These are phyloP conservation scores for Ampelomyces quisqualis DNA, from an alignment of 2,329 filamentous ascomycete genomes.

Conservation along the genomic window DNA sequence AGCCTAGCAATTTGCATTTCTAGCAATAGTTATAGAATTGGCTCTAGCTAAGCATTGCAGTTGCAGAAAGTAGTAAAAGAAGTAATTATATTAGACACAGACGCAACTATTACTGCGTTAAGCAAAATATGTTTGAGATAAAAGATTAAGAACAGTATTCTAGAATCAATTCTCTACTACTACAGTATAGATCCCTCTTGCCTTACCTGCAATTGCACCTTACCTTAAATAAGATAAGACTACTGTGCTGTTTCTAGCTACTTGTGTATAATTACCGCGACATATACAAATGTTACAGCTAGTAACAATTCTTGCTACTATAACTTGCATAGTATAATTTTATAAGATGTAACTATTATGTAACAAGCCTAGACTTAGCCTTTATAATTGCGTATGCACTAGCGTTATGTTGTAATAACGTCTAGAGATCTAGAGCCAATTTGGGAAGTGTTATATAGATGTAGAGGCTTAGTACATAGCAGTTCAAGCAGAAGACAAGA, in stretches of 20 bases:
- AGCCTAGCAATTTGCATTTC: conserved; percentile 1
- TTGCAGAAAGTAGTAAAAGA: not conserved
- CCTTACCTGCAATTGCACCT: too few relatives aligned
- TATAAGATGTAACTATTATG: not conserved
- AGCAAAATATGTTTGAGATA: not conserved
- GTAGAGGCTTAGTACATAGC: not conserved
- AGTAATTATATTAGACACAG: not conserved
- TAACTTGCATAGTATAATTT: too few relatives aligned
- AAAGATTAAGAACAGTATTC: not conserved
- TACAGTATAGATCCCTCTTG: too few relatives aligned
- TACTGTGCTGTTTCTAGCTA: too few relatives aligned
- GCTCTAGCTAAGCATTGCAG: not conserved
- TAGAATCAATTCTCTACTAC: not conserved
- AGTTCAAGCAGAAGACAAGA: not conserved
- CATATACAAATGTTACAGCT: not conserved
- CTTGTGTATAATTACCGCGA: too few relatives aligned
- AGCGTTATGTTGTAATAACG: not conserved
- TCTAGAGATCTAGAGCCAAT: too few relatives aligned
- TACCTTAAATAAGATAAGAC: too few relatives aligned
- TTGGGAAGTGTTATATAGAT: not conserved
- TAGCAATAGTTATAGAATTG: not conserved
- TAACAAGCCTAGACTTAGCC: not conserved
- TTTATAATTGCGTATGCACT: not conserved
- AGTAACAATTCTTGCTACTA: too few relatives aligned
- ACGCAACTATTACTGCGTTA: not conserved